phyloP scores from a whole-genome alignment of 805 yeast genomes.

The Torulaspora gathmanii region DNA sequence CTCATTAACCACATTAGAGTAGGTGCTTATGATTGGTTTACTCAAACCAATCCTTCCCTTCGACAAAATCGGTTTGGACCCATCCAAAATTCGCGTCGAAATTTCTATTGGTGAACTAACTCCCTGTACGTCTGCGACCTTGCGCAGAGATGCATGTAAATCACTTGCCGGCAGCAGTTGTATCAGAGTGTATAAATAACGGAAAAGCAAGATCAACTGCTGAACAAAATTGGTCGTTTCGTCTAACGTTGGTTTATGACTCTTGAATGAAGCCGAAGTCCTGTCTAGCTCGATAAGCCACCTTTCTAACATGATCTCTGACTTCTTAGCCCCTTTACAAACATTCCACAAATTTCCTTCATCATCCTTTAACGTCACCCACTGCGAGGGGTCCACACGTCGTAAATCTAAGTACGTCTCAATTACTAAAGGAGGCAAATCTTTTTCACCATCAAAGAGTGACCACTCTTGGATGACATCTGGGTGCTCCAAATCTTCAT shows the following conservation, averaged over 20 bases:
- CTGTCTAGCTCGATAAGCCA: slow-evolving; percentile 83
- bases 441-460: slow-evolving; percentile 43
- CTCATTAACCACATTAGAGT: slow-evolving; percentile 34
- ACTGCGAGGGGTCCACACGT: slow-evolving; percentile 50
- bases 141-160: slow-evolving; percentile 45
- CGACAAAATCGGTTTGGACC: slow-evolving; percentile 70
- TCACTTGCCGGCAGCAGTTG: slow-evolving; percentile 69
- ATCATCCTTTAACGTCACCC: slow-evolving; percentile 54
- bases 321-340: slow-evolving; percentile 56
- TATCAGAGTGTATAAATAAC: slow-evolving; percentile 63
- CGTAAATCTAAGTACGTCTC: slow-evolving; percentile 76
- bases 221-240: slow-evolving; percentile 70
- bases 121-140: slow-evolving; percentile 33
- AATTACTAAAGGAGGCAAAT: slow-evolving; percentile 76
- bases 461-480: slow-evolving; percentile 55
- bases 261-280: slow-evolving; percentile 32
- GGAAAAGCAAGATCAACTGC: slow-evolving; percentile 65
- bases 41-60: slow-evolving; percentile 83
- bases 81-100: slow-evolving; percentile 65
- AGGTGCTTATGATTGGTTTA: slow-evolving; percentile 49
- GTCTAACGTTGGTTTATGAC: slow-evolving; percentile 33
- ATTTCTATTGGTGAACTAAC: slow-evolving; percentile 40
- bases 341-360: slow-evolving; percentile 52
- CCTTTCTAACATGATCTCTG: slow-evolving; percentile 88
- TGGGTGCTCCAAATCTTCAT: slow-evolving; percentile 14